These are phyloP conservation scores for Penicillium paradoxum DNA, from an alignment of 495 filamentous ascomycete species.

Conservation along the genomic window DNA sequence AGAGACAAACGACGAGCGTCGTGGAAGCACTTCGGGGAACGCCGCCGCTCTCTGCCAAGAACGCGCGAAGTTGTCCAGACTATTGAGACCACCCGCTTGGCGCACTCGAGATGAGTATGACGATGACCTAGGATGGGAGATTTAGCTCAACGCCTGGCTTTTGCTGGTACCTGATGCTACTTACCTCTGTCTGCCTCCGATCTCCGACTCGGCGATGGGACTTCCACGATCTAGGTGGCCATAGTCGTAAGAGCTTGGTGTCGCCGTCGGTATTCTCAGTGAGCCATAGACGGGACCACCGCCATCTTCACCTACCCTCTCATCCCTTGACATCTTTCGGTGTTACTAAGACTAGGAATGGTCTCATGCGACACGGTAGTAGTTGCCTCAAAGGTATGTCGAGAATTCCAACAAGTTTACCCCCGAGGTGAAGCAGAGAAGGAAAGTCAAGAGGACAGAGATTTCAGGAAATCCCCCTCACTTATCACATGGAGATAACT, in stretches of 20 bases:
- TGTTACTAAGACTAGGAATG: neutral
- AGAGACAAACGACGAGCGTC: slow-evolving; percentile 64
- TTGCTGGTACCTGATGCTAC: neutral
- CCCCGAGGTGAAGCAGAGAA: neutral
- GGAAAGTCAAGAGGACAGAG: neutral
- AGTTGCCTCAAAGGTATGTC: neutral
- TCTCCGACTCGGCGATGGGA: slow-evolving; percentile 16
- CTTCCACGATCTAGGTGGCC: slow-evolving; percentile 9
- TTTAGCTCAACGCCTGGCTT: neutral
- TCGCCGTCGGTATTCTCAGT: slow-evolving; percentile 4
- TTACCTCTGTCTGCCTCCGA: slow-evolving; percentile 18
- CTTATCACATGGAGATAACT: slow-evolving; percentile 12
- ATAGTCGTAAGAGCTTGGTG: slow-evolving; percentile 19
- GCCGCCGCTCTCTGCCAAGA: slow-evolving; percentile 90
- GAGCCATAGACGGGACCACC: slow-evolving; percentile 10
- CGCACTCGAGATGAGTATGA: slow-evolving; percentile 74
- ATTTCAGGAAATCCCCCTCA: slow-evolving; percentile 1
- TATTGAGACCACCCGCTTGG: slow-evolving; percentile 86
- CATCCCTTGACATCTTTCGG: slow-evolving; percentile 9
- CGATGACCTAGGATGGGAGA: slow-evolving; percentile 30
- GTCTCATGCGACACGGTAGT: neutral
- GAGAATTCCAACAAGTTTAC: neutral
- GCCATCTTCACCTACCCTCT: slow-evolving; percentile 5
- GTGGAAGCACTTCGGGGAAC: slow-evolving; percentile 79
- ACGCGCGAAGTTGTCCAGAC: slow-evolving; percentile 87